Evolutionary conservation across 805 yeast genomes (phyloP).

Genomic region (Ogataea salicorniae): DNA sequence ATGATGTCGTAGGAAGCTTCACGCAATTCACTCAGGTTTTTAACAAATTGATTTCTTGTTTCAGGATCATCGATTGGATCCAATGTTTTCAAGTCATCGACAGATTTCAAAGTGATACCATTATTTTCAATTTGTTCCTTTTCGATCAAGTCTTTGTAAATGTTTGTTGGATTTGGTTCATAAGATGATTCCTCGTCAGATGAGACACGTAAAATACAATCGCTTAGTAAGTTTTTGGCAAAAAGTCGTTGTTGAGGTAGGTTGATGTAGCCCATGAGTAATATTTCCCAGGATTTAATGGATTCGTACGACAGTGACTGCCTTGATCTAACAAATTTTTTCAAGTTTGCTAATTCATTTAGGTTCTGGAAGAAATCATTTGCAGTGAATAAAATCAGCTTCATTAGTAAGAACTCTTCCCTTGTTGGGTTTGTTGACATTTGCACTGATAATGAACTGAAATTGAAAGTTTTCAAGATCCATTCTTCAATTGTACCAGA

Average conservation of each 20-base stretch:
- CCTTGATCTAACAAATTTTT: slow-evolving; percentile 22
- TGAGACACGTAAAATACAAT: slow-evolving; percentile 33
- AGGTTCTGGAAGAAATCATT: slow-evolving; percentile 34
- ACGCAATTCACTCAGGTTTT: slow-evolving; percentile 69
- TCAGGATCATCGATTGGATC: slow-evolving; percentile 75
- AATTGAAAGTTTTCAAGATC: slow-evolving; percentile 31
- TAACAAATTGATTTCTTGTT: slow-evolving; percentile 66
- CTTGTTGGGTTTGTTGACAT: slow-evolving; percentile 38
- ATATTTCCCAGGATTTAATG: slow-evolving; percentile 40
- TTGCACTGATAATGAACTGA: slow-evolving; percentile 13
- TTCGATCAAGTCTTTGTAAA: slow-evolving; percentile 39
- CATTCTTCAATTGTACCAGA: slow-evolving; percentile 30
- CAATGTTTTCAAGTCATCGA: slow-evolving; percentile 30
- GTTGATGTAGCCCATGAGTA: slow-evolving; percentile 39
- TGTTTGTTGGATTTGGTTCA: slow-evolving; percentile 73
- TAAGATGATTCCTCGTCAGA: slow-evolving; percentile 53
- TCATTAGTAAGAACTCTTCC: slow-evolving; percentile 65
- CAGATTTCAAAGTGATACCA: slow-evolving; percentile 21
- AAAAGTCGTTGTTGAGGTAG: slow-evolving; percentile 44
- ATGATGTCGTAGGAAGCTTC: slow-evolving; percentile 62
- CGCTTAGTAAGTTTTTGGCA: slow-evolving; percentile 37
- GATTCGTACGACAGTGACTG: slow-evolving; percentile 13
- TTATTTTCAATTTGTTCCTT: slow-evolving; percentile 26
- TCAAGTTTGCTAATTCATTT: slow-evolving; percentile 16
- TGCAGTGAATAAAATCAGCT: slow-evolving; percentile 47